These are phyloP conservation scores for Botrytis hyacinthi DNA, from an alignment of 2,329 filamentous ascomycete species.

Conservation along the genomic window DNA sequence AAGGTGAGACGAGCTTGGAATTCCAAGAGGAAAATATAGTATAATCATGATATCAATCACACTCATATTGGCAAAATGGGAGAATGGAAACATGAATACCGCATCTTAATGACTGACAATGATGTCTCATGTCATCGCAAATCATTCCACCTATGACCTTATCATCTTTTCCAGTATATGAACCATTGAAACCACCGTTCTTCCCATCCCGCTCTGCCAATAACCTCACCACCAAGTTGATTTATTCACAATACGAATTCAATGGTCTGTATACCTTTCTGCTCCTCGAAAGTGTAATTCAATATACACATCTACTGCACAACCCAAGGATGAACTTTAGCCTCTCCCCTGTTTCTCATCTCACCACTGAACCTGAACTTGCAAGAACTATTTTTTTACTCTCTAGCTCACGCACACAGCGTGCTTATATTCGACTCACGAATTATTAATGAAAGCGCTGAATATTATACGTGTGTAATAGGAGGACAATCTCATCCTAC, in stretches of 20 bases:
- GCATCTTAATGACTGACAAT: not conserved
- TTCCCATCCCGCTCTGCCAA: not conserved
- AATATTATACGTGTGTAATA: not conserved
- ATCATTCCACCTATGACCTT: not conserved
- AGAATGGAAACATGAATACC: not conserved
- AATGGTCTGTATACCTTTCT: not conserved
- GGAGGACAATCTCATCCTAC: not conserved
- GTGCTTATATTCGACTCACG: not conserved
- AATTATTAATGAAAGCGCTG: not conserved
- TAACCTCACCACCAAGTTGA: not conserved
- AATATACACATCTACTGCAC: not conserved
- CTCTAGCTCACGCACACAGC: not conserved
- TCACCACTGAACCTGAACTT: not conserved
- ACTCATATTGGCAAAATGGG: not conserved
- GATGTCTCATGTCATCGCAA: not conserved
- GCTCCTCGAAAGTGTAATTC: not conserved
- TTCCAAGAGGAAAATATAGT: not conserved
- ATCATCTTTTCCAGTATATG: not conserved
- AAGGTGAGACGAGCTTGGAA: not conserved
- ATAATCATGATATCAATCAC: not conserved
- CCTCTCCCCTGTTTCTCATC: not conserved
- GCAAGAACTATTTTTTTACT: not conserved
- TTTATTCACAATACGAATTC: not conserved
- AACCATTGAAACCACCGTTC: not conserved
- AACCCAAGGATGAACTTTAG: not conserved